phyloP scores from a whole-genome alignment of 1,284 basidiomycete species.

The Naganishia cerealis region DNA sequence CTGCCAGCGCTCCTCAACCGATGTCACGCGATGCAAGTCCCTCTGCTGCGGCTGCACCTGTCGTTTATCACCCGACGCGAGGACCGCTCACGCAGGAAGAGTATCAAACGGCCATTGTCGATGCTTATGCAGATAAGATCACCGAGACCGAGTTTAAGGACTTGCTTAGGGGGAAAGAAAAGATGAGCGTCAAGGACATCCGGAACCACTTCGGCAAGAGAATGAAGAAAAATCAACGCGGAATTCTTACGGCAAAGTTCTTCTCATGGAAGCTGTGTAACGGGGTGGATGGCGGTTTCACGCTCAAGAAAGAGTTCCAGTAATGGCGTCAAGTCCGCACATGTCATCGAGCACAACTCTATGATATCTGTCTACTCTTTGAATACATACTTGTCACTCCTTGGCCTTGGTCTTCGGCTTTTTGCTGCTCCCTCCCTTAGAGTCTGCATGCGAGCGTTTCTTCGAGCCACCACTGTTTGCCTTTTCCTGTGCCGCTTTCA shows the following conservation, averaged over 20 bases:
- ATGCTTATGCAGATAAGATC: constrained; percentile 18
- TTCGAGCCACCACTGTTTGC: constrained; percentile 11
- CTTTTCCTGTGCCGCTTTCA: constrained; percentile 20
- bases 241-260: constrained; percentile 16
- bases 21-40: constrained; percentile 7
- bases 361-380: not conserved
- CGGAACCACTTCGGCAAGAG: constrained; percentile 26
- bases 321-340: not conserved
- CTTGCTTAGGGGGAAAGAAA: constrained; percentile 12
- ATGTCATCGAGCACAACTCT: not conserved
- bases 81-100: constrained; percentile 22
- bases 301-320: constrained; percentile 24
- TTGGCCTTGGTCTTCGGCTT: constrained; percentile 16
- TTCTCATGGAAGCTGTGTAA: constrained; percentile 18
- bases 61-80: constrained; percentile 8
- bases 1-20: not conserved
- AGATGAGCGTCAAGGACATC: constrained; percentile 26
- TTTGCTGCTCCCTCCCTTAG: constrained; percentile 17
- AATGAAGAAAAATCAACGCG: constrained; percentile 27
- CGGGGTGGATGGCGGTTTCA: constrained; percentile 20
- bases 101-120: constrained; percentile 11
- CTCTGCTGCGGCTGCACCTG: not conserved
- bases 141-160: constrained; percentile 15
- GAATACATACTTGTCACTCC: not conserved
- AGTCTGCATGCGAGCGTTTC: constrained; percentile 13